Conservation (phyloP, 2,329 filamentous ascomycete genomes). For the Juglanconis juglandina region DNA sequence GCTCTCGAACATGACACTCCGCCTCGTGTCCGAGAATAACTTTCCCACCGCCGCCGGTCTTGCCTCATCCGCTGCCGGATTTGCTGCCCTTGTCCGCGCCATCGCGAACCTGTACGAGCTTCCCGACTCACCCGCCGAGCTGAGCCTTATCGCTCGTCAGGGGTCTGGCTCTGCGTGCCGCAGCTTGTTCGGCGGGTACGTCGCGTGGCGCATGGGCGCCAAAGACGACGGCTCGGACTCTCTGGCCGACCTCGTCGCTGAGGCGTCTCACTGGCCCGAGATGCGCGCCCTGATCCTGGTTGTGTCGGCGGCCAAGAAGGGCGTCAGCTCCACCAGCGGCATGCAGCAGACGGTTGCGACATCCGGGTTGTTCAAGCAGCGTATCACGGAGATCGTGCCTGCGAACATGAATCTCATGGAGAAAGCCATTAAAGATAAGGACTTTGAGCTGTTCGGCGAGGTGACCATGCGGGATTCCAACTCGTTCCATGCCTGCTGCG, state of each 20-base stretch:
- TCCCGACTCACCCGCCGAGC: constrained; percentile 73
- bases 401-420: constrained; percentile 82
- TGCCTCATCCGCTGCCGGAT: constrained; percentile 67
- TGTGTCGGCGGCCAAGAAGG: constrained; percentile 91
- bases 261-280: constrained; percentile 86
- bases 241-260: constrained; percentile 81
- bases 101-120: constrained; percentile 91
- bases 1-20: constrained; percentile 72
- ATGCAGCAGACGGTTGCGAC: constrained; percentile 98
- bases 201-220: constrained; percentile 84
- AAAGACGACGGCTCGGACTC: constrained; percentile 80
- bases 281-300: constrained; percentile 94
- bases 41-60: constrained; percentile 96
- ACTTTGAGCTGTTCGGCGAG: constrained; percentile 84
- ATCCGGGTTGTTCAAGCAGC: constrained; percentile 77
- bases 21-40: constrained; percentile 95
- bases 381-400: constrained; percentile 75
- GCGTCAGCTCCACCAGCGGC: constrained; percentile 83
- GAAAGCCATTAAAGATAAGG: constrained; percentile 68
- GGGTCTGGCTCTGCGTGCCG: constrained; percentile 94
- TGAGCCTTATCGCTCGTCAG: constrained; percentile 86
- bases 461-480: constrained; percentile 97
- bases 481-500: constrained; percentile 90
- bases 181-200: constrained; percentile 90
- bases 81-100: constrained; percentile 71